These are phyloP conservation scores for Backusella liffmaniae DNA, from an alignment of 192 early-diverging fungal genomes.

Conservation along the genomic window DNA sequence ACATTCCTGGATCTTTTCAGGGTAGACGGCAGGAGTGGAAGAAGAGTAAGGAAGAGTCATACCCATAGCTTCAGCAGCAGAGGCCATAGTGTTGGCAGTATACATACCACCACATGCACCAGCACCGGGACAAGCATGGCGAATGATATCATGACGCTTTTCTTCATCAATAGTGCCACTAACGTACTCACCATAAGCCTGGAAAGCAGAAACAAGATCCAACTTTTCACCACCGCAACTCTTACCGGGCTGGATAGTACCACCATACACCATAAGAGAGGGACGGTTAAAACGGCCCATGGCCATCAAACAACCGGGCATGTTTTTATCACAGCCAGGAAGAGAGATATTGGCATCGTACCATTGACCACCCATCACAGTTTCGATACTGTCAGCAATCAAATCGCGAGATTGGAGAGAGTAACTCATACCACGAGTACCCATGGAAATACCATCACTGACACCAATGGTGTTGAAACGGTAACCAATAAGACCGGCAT, in stretches of 20 bases:
- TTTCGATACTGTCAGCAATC: slow-evolving; percentile 99
- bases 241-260: slow-evolving; percentile 85
- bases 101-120: slow-evolving; percentile 95
- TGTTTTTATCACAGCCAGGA: slow-evolving; percentile 95
- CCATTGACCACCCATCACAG: slow-evolving; percentile 97
- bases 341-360: slow-evolving; percentile 99
- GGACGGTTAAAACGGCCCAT: slow-evolving; percentile 96
- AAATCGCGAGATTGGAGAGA: slow-evolving; percentile 97
- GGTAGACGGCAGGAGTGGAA: slow-evolving; percentile 88
- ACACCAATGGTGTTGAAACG: slow-evolving; percentile 99
- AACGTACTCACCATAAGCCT: slow-evolving; percentile 92
- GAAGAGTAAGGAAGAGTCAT: slow-evolving; percentile 96
- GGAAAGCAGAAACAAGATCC: slow-evolving; percentile 98
- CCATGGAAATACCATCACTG: slow-evolving; percentile 97
- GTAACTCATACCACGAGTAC: slow-evolving; percentile 94
- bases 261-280: slow-evolving; percentile 97
- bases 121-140: slow-evolving; percentile 79
- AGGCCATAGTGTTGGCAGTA: slow-evolving; percentile 69
- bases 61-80: slow-evolving; percentile 95
- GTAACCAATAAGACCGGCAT: slow-evolving; percentile 88
- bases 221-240: slow-evolving; percentile 67
- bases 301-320: slow-evolving; percentile 97
- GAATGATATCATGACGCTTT: slow-evolving; percentile 73
- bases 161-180: slow-evolving; percentile 89
- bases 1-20: slow-evolving; percentile 90